A percentile compares a stretch with the other conserved stretches of the same genome.
These are phyloP conservation scores for Xylaria sp. DNA, from an alignment of 2,329 filamentous ascomycete genomes.

Conservation along the genomic window DNA sequence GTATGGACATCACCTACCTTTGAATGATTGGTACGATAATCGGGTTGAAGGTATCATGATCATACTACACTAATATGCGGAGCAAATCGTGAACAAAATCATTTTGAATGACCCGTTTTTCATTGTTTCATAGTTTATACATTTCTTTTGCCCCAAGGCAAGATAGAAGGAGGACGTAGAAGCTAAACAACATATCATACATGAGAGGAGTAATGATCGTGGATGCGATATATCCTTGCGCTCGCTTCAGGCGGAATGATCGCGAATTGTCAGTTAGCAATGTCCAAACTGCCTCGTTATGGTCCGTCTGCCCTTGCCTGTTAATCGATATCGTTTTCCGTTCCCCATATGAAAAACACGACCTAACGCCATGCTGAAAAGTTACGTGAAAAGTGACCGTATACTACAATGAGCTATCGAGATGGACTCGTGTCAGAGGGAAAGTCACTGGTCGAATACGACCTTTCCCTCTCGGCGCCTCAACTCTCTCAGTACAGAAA, in stretches of 20 bases:
- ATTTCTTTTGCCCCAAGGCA: constrained; percentile 1
- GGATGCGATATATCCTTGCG: constrained; percentile 24
- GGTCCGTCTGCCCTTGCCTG: constrained; percentile 6
- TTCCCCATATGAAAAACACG: constrained; percentile 16
- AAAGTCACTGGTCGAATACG: constrained; percentile 38
- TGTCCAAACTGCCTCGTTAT: constrained; percentile 18
- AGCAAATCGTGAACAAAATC: no score
- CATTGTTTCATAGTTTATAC: constrained; percentile 19
- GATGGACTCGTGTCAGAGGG: constrained; percentile 18
- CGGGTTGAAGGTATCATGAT: no score
- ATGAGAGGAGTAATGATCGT: constrained; percentile 38
- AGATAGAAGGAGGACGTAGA: constrained; percentile 7
- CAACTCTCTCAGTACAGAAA: constrained; percentile 61
- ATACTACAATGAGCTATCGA: constrained; percentile 26
- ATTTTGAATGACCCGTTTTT: background rate
- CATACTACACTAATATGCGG: no score
- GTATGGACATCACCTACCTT: no score
- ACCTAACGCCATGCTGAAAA: constrained; percentile 33
- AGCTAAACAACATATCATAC: constrained; percentile 28
- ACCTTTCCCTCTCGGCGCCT: constrained; percentile 51
- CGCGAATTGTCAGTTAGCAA: constrained; percentile 14
- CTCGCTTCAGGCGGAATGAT: constrained; percentile 18
- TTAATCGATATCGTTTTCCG: constrained; percentile 25
- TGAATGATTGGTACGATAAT: no score
- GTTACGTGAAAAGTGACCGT: constrained; percentile 18